Base-by-base conservation (phyloP, 2,329 filamentous ascomycete species). In the Trichothecium roseum region DNA sequence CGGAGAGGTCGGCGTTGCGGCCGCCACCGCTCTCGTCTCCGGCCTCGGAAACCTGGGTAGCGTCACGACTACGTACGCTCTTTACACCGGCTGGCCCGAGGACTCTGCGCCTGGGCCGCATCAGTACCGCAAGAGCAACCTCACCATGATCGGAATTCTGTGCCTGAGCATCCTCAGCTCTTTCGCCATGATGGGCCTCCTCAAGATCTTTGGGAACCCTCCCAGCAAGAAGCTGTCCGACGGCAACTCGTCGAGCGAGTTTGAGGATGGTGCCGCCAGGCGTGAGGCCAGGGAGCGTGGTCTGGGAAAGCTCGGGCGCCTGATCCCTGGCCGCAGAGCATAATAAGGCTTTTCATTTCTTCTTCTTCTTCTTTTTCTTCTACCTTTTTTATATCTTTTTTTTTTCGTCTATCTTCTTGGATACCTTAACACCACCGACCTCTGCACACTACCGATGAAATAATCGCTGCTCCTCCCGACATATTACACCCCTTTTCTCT, bases 1-100 rank as follows among this genome's bases (percentile, higher is more conserved):
- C 51, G 85, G 87, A 32, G 87, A 94, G 57, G 84, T 94, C 16
- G 87, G 87, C 37, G 86, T 94, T 6, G 87, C 87, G 4, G 82
- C 87, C 12, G 86, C 87, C 1, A 78, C 82, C 2, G 87, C 87
- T 3, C 68, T 94, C 9, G 87, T 94, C 1, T 91, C 84, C 0
- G 87, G 87, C 1, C 67, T 93, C 28, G 87, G 87, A 1, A 94
- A 94, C 50, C 64, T 93, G 14, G 87, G 87, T 20, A 87, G 81
- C 49, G 83, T 94, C 40, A 71, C 84, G 37, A 94, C 85, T 2
- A 94, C 87, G 0, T 94, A 94, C 53, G 87, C 87, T 10, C 63
- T 94, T 32, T 94, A 94, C 57, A 81, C 80, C 0, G 87, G 87
- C 20, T 94, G 87, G 87, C 74, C 80, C 3, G 79, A 71, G 30